A percentile compares a stretch with the other conserved stretches of the same genome.
These are phyloP conservation scores for Russula virescens DNA, from an alignment of 768 basidiomycete species.

Conservation along the genomic window DNA sequence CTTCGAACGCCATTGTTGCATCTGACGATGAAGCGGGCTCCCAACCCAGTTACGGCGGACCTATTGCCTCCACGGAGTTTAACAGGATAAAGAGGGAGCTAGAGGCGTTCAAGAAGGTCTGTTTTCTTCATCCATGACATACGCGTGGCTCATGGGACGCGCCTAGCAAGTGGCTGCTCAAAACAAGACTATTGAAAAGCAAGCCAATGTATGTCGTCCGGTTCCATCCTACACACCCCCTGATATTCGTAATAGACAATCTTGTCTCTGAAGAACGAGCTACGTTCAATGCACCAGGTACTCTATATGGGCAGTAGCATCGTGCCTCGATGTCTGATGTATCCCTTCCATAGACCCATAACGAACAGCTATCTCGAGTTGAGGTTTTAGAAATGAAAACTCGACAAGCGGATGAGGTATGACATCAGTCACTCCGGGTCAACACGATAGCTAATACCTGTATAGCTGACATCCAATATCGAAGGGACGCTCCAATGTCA, in stretches of 20 bases:
- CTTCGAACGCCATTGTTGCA: not conserved
- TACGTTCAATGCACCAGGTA: constrained; percentile 38
- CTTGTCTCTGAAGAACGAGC: constrained; percentile 46
- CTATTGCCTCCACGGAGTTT: constrained; percentile 43
- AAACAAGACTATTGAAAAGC: constrained; percentile 49
- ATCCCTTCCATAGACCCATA: constrained; percentile 33
- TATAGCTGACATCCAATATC: constrained; percentile 48
- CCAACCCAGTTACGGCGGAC: constrained; percentile 29
- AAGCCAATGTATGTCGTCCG: constrained; percentile 40
- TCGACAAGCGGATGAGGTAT: constrained; percentile 54
- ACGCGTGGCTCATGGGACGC: constrained; percentile 6
- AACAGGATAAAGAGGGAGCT: constrained; percentile 54
- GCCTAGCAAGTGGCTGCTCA: constrained; percentile 37
- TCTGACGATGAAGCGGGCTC: constrained; percentile 18
- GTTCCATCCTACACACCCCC: not conserved
- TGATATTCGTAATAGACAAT: constrained; percentile 37
- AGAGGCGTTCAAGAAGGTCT: constrained; percentile 46
- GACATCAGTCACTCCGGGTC: constrained; percentile 8
- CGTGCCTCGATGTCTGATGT: not conserved
- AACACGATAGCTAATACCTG: not conserved
- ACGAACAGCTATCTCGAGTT: constrained; percentile 43
- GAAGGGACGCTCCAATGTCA: constrained; percentile 64
- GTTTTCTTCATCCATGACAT: constrained; percentile 7
- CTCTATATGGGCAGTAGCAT: not conserved
- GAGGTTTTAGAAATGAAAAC: constrained; percentile 41